phyloP scores from a whole-genome alignment of 192 early-diverging fungal genomes.

The Backusella tuberculispora region DNA sequence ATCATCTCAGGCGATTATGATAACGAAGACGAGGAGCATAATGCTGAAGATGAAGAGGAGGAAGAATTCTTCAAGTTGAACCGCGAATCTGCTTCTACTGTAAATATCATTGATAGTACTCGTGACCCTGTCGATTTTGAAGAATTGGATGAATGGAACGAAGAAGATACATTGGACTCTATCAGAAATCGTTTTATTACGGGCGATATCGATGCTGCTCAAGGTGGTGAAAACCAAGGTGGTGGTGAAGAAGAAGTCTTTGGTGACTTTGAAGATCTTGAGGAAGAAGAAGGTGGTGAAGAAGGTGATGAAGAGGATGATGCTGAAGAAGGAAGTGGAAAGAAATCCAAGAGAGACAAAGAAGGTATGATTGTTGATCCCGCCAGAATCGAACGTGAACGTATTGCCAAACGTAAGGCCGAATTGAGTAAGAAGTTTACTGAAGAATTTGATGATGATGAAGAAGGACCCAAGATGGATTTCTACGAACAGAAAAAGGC shows the following conservation, averaged over 20 bases:
- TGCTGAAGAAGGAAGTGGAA: slow-evolving; percentile 37
- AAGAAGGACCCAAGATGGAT: slow-evolving; percentile 62
- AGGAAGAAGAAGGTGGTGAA: slow-evolving; percentile 35
- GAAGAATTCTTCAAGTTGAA: slow-evolving; percentile 62
- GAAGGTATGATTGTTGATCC: slow-evolving; percentile 41
- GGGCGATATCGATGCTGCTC: slow-evolving; percentile 51
- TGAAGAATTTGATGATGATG: slow-evolving; percentile 83
- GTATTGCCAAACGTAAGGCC: slow-evolving; percentile 81
- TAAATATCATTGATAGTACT: slow-evolving; percentile 67
- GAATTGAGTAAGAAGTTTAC: slow-evolving; percentile 94
- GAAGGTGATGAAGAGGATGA: slow-evolving; percentile 72
- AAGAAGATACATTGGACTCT: slow-evolving; percentile 66
- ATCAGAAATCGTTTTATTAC: slow-evolving; percentile 82
- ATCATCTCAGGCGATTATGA: slow-evolving; percentile 46
- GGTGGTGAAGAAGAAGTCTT: slow-evolving; percentile 59
- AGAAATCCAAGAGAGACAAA: slow-evolving; percentile 40
- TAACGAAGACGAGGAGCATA: slow-evolving; percentile 34
- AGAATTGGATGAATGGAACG: slow-evolving; percentile 72
- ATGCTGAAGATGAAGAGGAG: slow-evolving; percentile 34
- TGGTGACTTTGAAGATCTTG: slow-evolving; percentile 85
- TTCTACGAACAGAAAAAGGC: slow-evolving; percentile 92
- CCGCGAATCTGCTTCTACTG: slow-evolving; percentile 34
- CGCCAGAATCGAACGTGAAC: slow-evolving; percentile 63
- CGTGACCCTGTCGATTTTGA: slow-evolving; percentile 60
- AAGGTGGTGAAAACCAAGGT: slow-evolving; percentile 25